Conservation (phyloP, 495 filamentous ascomycete genomes). For the Daldinia loculata region DNA sequence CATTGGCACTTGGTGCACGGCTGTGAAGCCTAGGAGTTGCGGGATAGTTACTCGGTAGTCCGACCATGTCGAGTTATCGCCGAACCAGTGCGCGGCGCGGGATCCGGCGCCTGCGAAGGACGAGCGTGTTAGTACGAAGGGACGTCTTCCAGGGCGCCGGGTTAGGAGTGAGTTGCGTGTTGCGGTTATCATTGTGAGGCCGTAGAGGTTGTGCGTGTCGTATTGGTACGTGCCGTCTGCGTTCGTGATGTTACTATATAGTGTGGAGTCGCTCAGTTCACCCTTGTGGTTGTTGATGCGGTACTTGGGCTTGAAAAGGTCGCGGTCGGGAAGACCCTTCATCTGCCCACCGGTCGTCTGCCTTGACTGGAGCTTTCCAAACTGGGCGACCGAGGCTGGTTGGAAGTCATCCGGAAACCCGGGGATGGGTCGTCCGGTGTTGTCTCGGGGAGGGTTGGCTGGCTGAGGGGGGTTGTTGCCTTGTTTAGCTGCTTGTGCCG, state of each 20-base stretch:
- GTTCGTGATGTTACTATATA: constrained; percentile 72
- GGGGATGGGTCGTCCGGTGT: constrained; percentile 66
- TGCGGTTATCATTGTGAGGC: constrained; percentile 74
- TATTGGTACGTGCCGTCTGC: constrained; percentile 67
- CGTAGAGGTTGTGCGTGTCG: constrained; percentile 76
- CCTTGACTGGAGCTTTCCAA: constrained; percentile 2
- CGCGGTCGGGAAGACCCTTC: constrained; percentile 67
- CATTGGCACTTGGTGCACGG: constrained; percentile 83
- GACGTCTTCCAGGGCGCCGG: constrained; percentile 71
- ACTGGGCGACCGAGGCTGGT: constrained; percentile 47
- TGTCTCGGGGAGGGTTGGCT: constrained; percentile 59
- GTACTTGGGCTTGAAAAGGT: constrained; percentile 77
- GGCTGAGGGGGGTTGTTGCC: constrained; percentile 70
- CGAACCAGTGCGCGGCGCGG: constrained; percentile 85
- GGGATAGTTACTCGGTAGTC: constrained; percentile 76
- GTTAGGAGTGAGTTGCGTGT: constrained; percentile 70
- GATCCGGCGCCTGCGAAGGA: constrained; percentile 82
- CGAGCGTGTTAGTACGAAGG: constrained; percentile 81
- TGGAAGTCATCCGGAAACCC: constrained; percentile 76
- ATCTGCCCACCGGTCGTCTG: constrained; percentile 48
- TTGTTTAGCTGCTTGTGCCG: constrained; percentile 62
- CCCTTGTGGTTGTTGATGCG: constrained; percentile 70
- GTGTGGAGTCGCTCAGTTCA: constrained; percentile 67
- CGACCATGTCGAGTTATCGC: constrained; percentile 77
- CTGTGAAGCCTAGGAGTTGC: constrained; percentile 74